Evolutionary conservation across 805 yeast species (phyloP).

Genomic region (Candida anglica): DNA sequence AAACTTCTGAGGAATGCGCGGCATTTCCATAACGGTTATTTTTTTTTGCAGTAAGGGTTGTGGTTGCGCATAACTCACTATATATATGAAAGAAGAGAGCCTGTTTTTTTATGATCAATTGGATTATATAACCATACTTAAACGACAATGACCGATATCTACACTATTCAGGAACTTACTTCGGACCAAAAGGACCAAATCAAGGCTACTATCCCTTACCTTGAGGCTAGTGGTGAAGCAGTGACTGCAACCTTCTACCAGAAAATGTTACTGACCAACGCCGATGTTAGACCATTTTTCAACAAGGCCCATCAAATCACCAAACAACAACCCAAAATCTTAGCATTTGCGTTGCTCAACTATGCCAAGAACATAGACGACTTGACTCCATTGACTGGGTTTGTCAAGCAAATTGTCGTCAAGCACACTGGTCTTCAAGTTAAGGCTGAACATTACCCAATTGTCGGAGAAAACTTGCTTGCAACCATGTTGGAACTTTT

Average conservation of each 20-base stretch:
- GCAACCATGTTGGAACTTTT: slow-evolving; percentile 50
- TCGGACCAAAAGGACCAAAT: slow-evolving; percentile 27
- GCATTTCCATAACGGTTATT: too few relatives aligned
- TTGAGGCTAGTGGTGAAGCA: slow-evolving; percentile 51
- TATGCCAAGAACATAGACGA: slow-evolving; percentile 65
- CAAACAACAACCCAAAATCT: slow-evolving; percentile 57
- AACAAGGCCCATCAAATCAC: slow-evolving; percentile 54
- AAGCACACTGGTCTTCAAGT: slow-evolving; percentile 67
- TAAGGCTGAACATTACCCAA: slow-evolving; percentile 59
- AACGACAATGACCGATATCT: slow-evolving; percentile 5
- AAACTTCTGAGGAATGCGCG: too few relatives aligned
- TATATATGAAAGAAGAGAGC: too few relatives aligned
- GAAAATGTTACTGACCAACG: slow-evolving; percentile 49
- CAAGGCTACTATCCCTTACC: slow-evolving; percentile 51
- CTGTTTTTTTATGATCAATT: too few relatives aligned
- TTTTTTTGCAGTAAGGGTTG: too few relatives aligned
- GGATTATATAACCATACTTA: too few relatives aligned
- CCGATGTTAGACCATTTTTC: slow-evolving; percentile 57
- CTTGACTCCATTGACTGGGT: slow-evolving; percentile 46
- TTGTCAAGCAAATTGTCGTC: slow-evolving; percentile 56
- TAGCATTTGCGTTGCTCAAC: slow-evolving; percentile 57
- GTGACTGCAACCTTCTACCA: slow-evolving; percentile 54
- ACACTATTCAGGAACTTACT: slow-evolving; percentile 24
- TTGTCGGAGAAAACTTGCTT: slow-evolving; percentile 58
- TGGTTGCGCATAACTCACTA: too few relatives aligned